Evolutionary conservation across 1,284 basidiomycete species (phyloP).

Genomic region (Leccinum pachyderme): DNA sequence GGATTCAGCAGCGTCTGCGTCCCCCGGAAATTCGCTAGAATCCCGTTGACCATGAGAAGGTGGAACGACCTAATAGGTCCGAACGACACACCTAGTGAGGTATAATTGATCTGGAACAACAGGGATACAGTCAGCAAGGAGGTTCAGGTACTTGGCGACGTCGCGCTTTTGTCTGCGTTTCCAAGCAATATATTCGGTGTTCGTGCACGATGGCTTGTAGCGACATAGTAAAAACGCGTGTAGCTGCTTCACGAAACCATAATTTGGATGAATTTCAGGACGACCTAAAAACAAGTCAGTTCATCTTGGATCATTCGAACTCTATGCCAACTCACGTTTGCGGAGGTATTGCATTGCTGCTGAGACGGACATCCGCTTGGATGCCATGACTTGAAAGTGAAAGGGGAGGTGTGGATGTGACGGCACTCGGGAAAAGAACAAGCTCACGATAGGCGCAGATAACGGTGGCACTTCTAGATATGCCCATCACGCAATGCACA

Average conservation of each 20-base stretch:
- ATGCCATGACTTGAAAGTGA: conserved; percentile 50
- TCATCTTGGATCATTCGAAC: conserved; percentile 6
- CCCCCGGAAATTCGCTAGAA: conserved; percentile 52
- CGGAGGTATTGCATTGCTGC: conserved; percentile 50
- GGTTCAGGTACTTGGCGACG: conserved; percentile 48
- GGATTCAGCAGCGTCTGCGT: conserved; percentile 47
- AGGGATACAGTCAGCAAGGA: conserved; percentile 47
- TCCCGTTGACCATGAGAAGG: not conserved
- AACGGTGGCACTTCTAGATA: conserved; percentile 67
- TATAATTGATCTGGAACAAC: conserved; percentile 48
- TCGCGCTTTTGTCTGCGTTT: conserved; percentile 51
- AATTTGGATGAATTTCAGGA: conserved; percentile 57
- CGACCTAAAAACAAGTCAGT: conserved; percentile 39
- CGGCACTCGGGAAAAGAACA: not conserved
- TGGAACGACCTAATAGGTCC: not conserved
- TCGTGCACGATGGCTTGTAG: conserved; percentile 42
- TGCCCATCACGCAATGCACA: conserved; percentile 76
- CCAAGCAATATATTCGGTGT: conserved; percentile 52
- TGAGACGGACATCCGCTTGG: conserved; percentile 39
- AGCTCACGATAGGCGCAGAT: conserved; percentile 61
- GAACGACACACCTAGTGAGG: conserved; percentile 45
- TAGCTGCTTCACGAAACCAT: conserved; percentile 61
- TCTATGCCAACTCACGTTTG: conserved; percentile 39
- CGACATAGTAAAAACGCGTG: conserved; percentile 51
- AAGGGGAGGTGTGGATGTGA: conserved; percentile 2